Evolutionary conservation across 306 rosid genomes (phyloP).

Genomic region (Acmispon strigosus): DNA sequence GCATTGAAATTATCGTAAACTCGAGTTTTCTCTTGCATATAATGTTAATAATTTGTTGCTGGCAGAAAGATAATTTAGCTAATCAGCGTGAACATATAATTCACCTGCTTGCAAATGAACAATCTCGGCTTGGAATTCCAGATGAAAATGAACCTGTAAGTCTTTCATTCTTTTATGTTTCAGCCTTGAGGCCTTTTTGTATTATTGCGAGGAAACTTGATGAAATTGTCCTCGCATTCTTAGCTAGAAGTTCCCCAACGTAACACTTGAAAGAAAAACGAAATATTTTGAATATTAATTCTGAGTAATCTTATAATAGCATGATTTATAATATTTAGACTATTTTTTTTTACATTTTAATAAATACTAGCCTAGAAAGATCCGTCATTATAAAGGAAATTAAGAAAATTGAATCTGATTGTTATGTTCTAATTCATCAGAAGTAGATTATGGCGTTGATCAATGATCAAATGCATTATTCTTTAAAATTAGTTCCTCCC

Average conservation of each 20-base stretch:
- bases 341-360: too few relatives aligned
- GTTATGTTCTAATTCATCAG: too few relatives aligned
- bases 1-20: neutral
- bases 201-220: neutral
- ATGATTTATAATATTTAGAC: too few relatives aligned
- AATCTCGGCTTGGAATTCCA: conserved; percentile 69
- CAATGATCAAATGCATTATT: too few relatives aligned
- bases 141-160: conserved; percentile 73
- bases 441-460: too few relatives aligned
- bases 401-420: too few relatives aligned
- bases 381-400: too few relatives aligned
- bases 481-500: too few relatives aligned
- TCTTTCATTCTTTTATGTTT: neutral
- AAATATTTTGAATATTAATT: too few relatives aligned
- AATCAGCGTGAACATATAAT: conserved; percentile 86
- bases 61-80: conserved; percentile 84
- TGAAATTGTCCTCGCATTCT: neutral
- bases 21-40: conserved; percentile 12
- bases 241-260: neutral
- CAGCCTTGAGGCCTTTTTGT: neutral
- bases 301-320: too few relatives aligned
- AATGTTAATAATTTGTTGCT: conserved; percentile 20
- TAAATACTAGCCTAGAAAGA: too few relatives aligned
- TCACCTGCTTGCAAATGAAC: conserved; percentile 91
- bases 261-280: too few relatives aligned